These are phyloP conservation scores for Lichtheimia ramosa DNA, from an alignment of 371 early-diverging fungal species.

Conservation along the genomic window DNA sequence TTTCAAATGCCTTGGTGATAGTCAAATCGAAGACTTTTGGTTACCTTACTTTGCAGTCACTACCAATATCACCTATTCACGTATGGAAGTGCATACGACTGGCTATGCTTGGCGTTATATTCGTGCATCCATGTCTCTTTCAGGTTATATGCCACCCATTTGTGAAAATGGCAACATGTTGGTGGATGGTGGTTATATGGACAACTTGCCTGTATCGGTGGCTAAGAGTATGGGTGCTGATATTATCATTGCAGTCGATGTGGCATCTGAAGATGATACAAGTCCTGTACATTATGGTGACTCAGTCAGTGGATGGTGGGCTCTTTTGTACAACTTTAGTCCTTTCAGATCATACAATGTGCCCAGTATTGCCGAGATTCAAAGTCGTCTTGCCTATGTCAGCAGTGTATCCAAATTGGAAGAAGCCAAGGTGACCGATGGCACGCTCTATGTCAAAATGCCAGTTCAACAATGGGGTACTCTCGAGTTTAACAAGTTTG, in stretches of 20 bases:
- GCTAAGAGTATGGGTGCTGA: conserved; percentile 92
- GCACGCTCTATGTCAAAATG: conserved; percentile 87
- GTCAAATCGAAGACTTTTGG: conserved; percentile 98
- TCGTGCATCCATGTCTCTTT: conserved; percentile 98
- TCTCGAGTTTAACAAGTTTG: conserved; percentile 92
- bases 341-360: conserved; percentile 78
- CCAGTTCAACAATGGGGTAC: conserved; percentile 91
- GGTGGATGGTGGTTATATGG: conserved; percentile 99
- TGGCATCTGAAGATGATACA: conserved; percentile 88
- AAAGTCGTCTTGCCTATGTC: conserved; percentile 97
- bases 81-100: conserved; percentile 89
- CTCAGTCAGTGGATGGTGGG: conserved; percentile 93
- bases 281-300: conserved; percentile 93
- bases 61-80: conserved; percentile 95
- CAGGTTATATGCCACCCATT: conserved; percentile 93
- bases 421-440: conserved; percentile 83
- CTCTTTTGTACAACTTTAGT: conserved; percentile 82
- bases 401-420: conserved; percentile 89
- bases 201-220: conserved; percentile 97
- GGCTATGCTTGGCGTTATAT: conserved; percentile 98
- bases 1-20: conserved; percentile 92
- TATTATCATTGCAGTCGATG: conserved; percentile 97
- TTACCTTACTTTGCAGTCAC: conserved; percentile 96
- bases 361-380: conserved; percentile 96
- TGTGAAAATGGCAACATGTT: conserved; percentile 96